Conservation (phyloP, 2,329 filamentous ascomycete genomes). For the Saccharata proteae region DNA sequence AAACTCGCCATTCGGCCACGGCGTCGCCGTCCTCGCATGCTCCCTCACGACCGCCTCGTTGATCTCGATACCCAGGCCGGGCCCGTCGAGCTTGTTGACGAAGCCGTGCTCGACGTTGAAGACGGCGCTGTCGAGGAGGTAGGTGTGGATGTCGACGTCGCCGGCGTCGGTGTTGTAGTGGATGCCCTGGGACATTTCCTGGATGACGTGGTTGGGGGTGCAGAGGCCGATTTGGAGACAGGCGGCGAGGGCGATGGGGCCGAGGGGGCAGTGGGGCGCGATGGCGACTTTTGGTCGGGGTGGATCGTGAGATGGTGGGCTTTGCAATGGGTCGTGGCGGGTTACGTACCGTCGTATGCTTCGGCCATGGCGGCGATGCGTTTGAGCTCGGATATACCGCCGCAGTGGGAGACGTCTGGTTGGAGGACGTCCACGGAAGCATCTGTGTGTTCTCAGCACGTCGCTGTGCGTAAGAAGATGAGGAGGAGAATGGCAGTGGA, state of each 20-base stretch:
- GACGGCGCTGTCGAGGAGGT: slow-evolving; percentile 51
- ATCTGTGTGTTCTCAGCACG: slow-evolving; percentile 24
- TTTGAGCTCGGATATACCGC: slow-evolving; percentile 59
- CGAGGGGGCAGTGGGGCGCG: slow-evolving; percentile 62
- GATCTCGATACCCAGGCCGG: slow-evolving; percentile 55
- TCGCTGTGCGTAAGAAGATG: neutral
- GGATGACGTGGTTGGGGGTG: slow-evolving; percentile 54
- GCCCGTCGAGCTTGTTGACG: slow-evolving; percentile 46
- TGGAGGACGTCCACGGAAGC: slow-evolving; percentile 60
- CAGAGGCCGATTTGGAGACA: slow-evolving; percentile 53
- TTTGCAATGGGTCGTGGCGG: too few relatives aligned
- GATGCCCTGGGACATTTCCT: slow-evolving; percentile 69
- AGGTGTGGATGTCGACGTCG: slow-evolving; percentile 39
- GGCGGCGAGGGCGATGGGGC: slow-evolving; percentile 61
- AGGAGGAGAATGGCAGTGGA: neutral
- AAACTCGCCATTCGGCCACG: slow-evolving; percentile 57
- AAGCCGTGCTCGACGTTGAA: slow-evolving; percentile 57
- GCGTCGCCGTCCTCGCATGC: slow-evolving; percentile 44
- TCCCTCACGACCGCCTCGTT: slow-evolving; percentile 56
- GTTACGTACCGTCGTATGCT: slow-evolving; percentile 47
- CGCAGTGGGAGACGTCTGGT: slow-evolving; percentile 59
- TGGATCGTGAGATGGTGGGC: neutral
- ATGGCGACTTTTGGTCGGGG: slow-evolving; percentile 40
- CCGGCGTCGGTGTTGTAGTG: slow-evolving; percentile 51
- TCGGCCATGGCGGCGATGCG: slow-evolving; percentile 61